Base-by-base conservation (phyloP, 164 flowering plant species). In the Aristolochia contorta region DNA sequence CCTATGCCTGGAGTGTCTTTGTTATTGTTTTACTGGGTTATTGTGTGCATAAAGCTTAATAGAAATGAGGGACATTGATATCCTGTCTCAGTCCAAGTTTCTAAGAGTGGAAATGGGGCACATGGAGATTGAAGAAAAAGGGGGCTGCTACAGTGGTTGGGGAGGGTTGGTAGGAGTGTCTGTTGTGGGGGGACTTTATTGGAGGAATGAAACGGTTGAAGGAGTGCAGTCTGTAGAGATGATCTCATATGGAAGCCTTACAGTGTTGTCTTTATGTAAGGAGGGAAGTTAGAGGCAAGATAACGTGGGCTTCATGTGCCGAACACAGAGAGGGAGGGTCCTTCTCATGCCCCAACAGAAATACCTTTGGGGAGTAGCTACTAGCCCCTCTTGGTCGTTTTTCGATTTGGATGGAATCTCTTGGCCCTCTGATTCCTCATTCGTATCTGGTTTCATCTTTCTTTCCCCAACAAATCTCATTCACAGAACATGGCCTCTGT, bases 221-320 rank as follows among this genome's bases (percentile, higher is more conserved):
- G 5, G 30, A 5, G 43, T 3, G 12, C n/a, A n/a, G n/a, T n/a
- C n/a, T 37, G 43, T 37, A 37, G 43, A 25, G 46, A 9, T 61
- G 56, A 51, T 51, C 16, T 52, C 25, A 49, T 12, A 33, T 37
- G 43, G 30, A 30, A 56, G 63, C 46, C 32, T 30, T 9, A 19
- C 21, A 4, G 16, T 10, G 64, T 12, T 52, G 64, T 61, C 56
- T 61, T 52, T 51, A 18, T n/a, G 3, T 1, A 25, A 5, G 58
- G 37, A 21, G 19, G 15, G 27, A 49, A 49, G 37, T 54, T 13
- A 6, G 16, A 16, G 49, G 37, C 48, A 54, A 16, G 53, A 49
- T 62, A 62, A 53, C 65, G 16, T 53, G 58, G 58, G 57, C n/a
- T 43, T 53, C 47, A 62, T 62, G 65, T 53, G 50, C 57, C 58